Conservation (phyloP, 345 rosid species). For the Adansonia digitata region DNA sequence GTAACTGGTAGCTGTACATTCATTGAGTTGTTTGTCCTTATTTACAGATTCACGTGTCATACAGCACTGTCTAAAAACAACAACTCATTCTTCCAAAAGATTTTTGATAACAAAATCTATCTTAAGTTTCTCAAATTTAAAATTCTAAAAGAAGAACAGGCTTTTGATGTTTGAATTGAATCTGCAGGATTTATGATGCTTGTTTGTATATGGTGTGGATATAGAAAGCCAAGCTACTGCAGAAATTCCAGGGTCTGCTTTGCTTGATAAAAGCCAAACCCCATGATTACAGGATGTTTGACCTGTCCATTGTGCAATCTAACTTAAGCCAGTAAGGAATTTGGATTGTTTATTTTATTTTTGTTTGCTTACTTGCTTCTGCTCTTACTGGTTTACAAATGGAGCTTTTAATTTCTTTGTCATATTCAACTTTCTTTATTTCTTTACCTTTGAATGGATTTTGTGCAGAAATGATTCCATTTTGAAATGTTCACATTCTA, state of each 20-base stretch:
- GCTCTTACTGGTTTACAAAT: conserved; percentile 12
- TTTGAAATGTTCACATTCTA: conserved; percentile 32
- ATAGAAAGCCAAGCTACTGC: conserved; percentile 29
- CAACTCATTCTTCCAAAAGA: not conserved
- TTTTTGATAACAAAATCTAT: conserved; percentile 1
- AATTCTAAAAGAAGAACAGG: conserved; percentile 4
- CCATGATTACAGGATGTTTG: conserved; percentile 47
- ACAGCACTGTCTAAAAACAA: conserved; percentile 29
- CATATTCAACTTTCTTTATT: conserved; percentile 5
- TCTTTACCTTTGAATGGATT: conserved; percentile 16
- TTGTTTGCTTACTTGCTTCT: not conserved
- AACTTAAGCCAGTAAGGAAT: conserved; percentile 34
- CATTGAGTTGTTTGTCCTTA: conserved; percentile 43
- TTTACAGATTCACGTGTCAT: conserved; percentile 46
- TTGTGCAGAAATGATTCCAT: conserved; percentile 37
- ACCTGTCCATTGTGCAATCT: conserved; percentile 42
- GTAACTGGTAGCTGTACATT: conserved; percentile 51
- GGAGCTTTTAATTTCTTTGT: not conserved
- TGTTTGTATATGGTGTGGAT: conserved; percentile 32
- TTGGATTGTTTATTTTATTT: conserved; percentile 1
- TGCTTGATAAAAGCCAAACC: conserved; percentile 35
- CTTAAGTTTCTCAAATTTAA: conserved; percentile 12
- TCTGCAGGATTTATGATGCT: conserved; percentile 29
- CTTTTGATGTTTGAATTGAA: conserved; percentile 27
- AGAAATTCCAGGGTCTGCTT: conserved; percentile 26